These are phyloP conservation scores for Aspergillus aculeatinus DNA, from an alignment of 2,329 filamentous ascomycete species.

Conservation along the genomic window DNA sequence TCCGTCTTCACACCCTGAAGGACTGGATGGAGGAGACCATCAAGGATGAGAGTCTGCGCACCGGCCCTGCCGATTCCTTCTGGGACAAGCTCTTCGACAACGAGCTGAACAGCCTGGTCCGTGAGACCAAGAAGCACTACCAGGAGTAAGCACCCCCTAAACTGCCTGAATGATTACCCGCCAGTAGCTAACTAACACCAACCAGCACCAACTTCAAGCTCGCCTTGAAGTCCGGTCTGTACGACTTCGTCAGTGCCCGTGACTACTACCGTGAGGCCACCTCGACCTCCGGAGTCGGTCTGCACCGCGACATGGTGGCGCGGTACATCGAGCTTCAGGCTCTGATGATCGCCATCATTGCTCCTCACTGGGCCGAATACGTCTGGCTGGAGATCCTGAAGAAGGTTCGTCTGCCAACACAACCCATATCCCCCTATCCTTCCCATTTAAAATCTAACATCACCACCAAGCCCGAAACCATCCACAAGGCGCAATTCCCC, in stretches of 20 bases:
- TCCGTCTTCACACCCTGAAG: conserved; percentile 77
- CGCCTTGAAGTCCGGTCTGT: conserved; percentile 81
- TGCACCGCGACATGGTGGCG: conserved; percentile 78
- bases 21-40: conserved; percentile 91
- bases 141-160: conserved; percentile 52
- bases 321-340: conserved; percentile 86
- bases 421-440: not conserved
- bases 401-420: conserved; percentile 45
- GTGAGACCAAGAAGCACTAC: conserved; percentile 77
- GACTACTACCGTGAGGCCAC: conserved; percentile 88
- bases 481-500: conserved; percentile 79
- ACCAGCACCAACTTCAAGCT: conserved; percentile 73
- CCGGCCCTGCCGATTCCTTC: conserved; percentile 72
- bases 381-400: conserved; percentile 90
- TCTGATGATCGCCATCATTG: conserved; percentile 76
- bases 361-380: conserved; percentile 92
- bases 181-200: conserved; percentile 16
- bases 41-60: conserved; percentile 71
- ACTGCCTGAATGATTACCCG: not conserved
- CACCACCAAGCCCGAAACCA: conserved; percentile 56
- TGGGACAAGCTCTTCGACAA: conserved; percentile 90
- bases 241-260: conserved; percentile 84
- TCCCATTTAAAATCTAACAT: conserved; percentile 5
- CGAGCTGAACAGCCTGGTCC: conserved; percentile 82
- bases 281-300: conserved; percentile 72